Conservation (phyloP, 1,284 basidiomycete genomes). For the Phellopilus nigrolimitatus region DNA sequence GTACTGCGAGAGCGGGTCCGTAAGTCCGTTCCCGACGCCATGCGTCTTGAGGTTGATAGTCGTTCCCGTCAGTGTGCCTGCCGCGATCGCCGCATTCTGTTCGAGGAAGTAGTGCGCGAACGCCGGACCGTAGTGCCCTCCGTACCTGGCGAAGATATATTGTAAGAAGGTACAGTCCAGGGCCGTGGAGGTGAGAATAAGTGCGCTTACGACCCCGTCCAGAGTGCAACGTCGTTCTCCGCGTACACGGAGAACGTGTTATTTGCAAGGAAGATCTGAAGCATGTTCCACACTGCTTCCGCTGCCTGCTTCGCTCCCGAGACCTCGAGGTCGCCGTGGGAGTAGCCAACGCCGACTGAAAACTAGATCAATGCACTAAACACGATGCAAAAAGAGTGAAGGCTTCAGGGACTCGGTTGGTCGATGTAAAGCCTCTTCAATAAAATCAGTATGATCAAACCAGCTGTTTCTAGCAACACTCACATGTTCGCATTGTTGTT, state of each 20-base stretch:
- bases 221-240: constrained; percentile 49
- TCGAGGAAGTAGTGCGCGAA: constrained; percentile 56
- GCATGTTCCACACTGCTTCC: constrained; percentile 54
- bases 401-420: constrained; percentile 39
- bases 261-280: constrained; percentile 64
- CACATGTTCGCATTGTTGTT: constrained; percentile 57
- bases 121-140: constrained; percentile 61
- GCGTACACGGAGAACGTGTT: constrained; percentile 50
- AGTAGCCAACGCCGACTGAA: constrained; percentile 55
- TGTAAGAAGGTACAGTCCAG: not conserved
- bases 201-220: constrained; percentile 66
- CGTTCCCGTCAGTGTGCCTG: constrained; percentile 41
- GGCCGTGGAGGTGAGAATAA: not conserved
- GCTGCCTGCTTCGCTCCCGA: constrained; percentile 52
- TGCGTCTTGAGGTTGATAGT: constrained; percentile 58
- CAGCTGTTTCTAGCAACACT: constrained; percentile 2
- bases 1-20: constrained; percentile 55
- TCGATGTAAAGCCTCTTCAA: constrained; percentile 44
- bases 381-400: not conserved
- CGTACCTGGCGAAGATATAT: too few relatives aligned
- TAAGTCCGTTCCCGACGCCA: constrained; percentile 61
- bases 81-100: constrained; percentile 55
- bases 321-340: constrained; percentile 46
- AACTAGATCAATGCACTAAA: not conserved
- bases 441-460: not conserved